These are phyloP conservation scores for Solanum chacoense DNA, from an alignment of 305 asterid species.

Conservation along the genomic window DNA sequence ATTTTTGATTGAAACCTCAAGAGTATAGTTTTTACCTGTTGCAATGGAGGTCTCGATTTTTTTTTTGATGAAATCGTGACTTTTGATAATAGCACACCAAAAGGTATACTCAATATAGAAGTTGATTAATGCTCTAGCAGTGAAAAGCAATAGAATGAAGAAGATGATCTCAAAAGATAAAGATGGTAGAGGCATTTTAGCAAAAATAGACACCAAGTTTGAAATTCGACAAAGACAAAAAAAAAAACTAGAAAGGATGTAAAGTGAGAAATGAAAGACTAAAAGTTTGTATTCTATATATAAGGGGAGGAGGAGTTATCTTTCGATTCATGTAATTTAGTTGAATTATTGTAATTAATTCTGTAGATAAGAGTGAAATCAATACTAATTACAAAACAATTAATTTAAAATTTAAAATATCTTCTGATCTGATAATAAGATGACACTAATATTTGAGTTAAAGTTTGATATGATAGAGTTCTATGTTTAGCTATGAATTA, in stretches of 20 bases:
- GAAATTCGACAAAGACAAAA: neutral
- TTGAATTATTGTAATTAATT: neutral
- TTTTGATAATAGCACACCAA: neutral
- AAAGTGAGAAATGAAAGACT: neutral
- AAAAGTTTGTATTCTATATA: neutral
- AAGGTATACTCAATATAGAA: neutral
- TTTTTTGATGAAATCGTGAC: neutral
- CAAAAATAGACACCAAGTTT: neutral
- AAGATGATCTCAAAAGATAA: conserved; percentile 1
- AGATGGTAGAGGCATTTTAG: neutral
- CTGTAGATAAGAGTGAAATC: neutral
- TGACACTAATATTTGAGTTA: neutral
- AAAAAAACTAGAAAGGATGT: neutral
- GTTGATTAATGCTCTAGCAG: neutral
- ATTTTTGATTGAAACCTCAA: neutral
- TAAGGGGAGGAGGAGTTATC: neutral
- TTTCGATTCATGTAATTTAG: neutral
- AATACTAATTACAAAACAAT: neutral
- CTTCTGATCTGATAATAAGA: neutral
- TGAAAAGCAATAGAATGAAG: neutral
- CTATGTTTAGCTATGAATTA: neutral
- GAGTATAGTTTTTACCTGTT: neutral
- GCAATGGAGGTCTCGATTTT: neutral
- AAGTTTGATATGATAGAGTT: neutral
- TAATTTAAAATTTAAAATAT: neutral